Percentiles rank a stretch among this genome's conserved stretches.
phyloP scores from a whole-genome alignment of 495 filamentous ascomycete genomes.

The Neurospora sp. region DNA sequence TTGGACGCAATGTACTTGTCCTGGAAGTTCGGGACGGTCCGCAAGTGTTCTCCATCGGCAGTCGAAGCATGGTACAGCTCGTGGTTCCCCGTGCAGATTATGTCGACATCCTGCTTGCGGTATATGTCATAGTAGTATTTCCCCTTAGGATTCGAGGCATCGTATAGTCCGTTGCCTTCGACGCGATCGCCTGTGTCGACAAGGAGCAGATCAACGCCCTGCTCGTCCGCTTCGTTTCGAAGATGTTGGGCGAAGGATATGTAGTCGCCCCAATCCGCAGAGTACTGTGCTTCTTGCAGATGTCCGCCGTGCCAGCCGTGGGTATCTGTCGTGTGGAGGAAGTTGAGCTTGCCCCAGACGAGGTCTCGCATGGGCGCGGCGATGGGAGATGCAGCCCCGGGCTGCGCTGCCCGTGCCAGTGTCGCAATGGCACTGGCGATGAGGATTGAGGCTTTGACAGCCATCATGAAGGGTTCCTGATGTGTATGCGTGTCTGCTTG shows the following conservation, averaged over 20 bases:
- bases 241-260: constrained; percentile 83
- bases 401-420: constrained; percentile 55
- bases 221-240: constrained; percentile 62
- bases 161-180: constrained; percentile 95
- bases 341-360: constrained; percentile 85
- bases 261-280: constrained; percentile 96
- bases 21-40: constrained; percentile 69
- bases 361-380: constrained; percentile 73
- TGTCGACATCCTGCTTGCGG: constrained; percentile 69
- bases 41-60: constrained; percentile 62
- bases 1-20: constrained; percentile 80
- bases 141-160: constrained; percentile 78
- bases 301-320: constrained; percentile 96
- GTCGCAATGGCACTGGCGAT: constrained; percentile 16
- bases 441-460: constrained; percentile 4
- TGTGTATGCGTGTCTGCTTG: not conserved
- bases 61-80: constrained; percentile 80
- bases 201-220: constrained; percentile 73
- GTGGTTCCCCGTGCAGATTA: constrained; percentile 87
- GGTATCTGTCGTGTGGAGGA: constrained; percentile 87
- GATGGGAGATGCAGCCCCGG: constrained; percentile 67
- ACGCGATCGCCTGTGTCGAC: constrained; percentile 91
- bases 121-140: constrained; percentile 80
- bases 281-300: constrained; percentile 87
- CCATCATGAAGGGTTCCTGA: constrained; percentile 3